Conservation (phyloP, 129 eudicot genomes). For the Logfia minima region DNA sequence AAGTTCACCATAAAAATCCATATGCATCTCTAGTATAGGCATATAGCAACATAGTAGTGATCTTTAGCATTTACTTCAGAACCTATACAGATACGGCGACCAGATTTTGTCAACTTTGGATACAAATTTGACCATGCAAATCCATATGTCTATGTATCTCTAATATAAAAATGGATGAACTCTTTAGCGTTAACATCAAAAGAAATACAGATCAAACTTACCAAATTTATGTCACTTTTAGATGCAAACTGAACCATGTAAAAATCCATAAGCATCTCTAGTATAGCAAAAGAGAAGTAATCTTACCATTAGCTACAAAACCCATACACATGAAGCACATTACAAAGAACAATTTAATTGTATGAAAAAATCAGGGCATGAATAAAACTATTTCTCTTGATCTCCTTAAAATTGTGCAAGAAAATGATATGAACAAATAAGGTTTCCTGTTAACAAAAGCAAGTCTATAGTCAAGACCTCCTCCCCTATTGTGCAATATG, state of each 20-base stretch:
- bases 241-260: not conserved
- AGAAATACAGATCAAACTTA: not conserved
- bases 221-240: not conserved
- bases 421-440: too few relatives aligned
- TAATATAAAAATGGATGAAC: not conserved
- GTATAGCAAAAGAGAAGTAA: not conserved
- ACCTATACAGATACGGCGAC: not conserved
- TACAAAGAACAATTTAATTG: not conserved
- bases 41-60: not conserved
- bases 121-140: not conserved
- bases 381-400: not conserved
- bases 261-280: not conserved
- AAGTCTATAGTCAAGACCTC: not conserved
- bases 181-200: too few relatives aligned
- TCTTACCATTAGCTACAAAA: too few relatives aligned
- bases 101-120: not conserved
- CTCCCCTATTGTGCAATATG: not conserved
- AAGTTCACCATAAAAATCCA: not conserved
- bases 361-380: not conserved
- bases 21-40: not conserved
- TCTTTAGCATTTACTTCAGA: not conserved
- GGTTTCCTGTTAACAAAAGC: not conserved
- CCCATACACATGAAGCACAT: not conserved
- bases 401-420: not conserved
- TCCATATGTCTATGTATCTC: not conserved